These are phyloP conservation scores for Alloascoidea hylecoeti DNA, from an alignment of 805 yeast species.

Conservation along the genomic window DNA sequence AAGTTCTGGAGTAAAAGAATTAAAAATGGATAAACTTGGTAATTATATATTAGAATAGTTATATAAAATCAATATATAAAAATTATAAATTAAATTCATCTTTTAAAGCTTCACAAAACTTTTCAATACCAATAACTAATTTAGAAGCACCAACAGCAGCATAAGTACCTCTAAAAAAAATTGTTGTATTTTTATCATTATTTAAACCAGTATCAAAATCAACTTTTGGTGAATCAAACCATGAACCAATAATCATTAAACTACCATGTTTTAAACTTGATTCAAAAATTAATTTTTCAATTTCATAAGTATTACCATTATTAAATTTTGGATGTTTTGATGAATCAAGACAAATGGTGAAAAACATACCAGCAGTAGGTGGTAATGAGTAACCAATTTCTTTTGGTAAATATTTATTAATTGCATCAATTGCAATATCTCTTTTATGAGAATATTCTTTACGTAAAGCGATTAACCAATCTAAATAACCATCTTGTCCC, in stretches of 20 bases:
- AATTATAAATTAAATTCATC: no score
- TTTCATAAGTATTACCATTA: slow-evolving; percentile 11
- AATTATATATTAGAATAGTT: slow-evolving; percentile 50
- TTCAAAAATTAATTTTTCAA: slow-evolving; percentile 20
- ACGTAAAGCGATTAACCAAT: slow-evolving; percentile 72
- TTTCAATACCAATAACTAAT: slow-evolving; percentile 17
- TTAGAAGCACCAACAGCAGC: slow-evolving; percentile 22
- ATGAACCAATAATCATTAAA: slow-evolving; percentile 23
- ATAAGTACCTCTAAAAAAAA: slow-evolving; percentile 27
- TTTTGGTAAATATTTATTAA: slow-evolving; percentile 42
- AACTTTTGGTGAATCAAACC: slow-evolving; percentile 22
- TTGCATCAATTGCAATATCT: slow-evolving; percentile 71
- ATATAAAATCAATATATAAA: no score
- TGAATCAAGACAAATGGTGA: slow-evolving; percentile 62
- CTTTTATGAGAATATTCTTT: slow-evolving; percentile 76
- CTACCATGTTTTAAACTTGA: slow-evolving; percentile 17
- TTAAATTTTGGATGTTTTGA: slow-evolving; percentile 33
- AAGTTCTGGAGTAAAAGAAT: slow-evolving; percentile 42
- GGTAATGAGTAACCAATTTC: slow-evolving; percentile 27
- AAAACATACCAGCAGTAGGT: slow-evolving; percentile 84
- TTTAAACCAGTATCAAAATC: slow-evolving; percentile 14
- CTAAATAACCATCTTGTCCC: slow-evolving; percentile 84
- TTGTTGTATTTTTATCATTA: slow-evolving; percentile 7
- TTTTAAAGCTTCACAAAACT: slow-evolving; percentile 18
- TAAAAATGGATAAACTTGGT: slow-evolving; percentile 74